Evolutionary conservation across 129 eudicot genomes (phyloP).

Genomic region (Flaveria ramosissima): DNA sequence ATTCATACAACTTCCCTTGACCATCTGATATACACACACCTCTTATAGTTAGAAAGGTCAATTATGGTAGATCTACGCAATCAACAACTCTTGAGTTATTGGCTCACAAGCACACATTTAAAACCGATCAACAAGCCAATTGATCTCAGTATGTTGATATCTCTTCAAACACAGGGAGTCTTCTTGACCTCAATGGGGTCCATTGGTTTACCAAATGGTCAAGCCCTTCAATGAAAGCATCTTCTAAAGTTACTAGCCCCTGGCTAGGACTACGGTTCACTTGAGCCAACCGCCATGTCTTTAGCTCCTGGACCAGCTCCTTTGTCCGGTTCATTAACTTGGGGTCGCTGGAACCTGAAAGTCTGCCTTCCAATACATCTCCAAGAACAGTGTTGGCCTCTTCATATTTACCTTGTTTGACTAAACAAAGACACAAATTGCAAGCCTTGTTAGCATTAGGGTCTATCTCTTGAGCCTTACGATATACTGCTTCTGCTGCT

Average conservation of each 20-base stretch:
- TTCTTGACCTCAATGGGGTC: conserved; percentile 56
- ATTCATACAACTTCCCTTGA: neutral
- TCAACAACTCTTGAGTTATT: conserved; percentile 18
- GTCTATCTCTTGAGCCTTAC: conserved; percentile 66
- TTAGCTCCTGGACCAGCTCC: conserved; percentile 60
- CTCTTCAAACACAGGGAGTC: conserved; percentile 77
- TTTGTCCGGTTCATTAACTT: conserved; percentile 53
- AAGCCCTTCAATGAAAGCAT: conserved; percentile 58
- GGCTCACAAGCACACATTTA: conserved; percentile 20
- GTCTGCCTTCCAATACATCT: conserved; percentile 51
- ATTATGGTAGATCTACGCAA: conserved; percentile 18
- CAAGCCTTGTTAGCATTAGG: conserved; percentile 80
- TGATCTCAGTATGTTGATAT: conserved; percentile 69
- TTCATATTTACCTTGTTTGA: conserved; percentile 47
- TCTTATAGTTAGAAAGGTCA: conserved; percentile 8
- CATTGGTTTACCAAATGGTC: conserved; percentile 63
- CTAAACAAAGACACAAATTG: conserved; percentile 60
- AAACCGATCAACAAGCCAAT: conserved; percentile 65
- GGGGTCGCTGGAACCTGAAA: conserved; percentile 57
- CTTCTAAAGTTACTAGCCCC: conserved; percentile 44
- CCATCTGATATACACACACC: conserved; percentile 8
- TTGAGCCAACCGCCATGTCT: conserved; percentile 40
- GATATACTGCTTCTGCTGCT: conserved; percentile 68
- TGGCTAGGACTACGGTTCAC: conserved; percentile 21
- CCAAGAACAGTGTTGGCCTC: conserved; percentile 56